Percentiles rank a stretch among this genome's conserved stretches.
phyloP scores from a whole-genome alignment of 2,329 filamentous ascomycete species.

The Pyrenochaeta sp. region DNA sequence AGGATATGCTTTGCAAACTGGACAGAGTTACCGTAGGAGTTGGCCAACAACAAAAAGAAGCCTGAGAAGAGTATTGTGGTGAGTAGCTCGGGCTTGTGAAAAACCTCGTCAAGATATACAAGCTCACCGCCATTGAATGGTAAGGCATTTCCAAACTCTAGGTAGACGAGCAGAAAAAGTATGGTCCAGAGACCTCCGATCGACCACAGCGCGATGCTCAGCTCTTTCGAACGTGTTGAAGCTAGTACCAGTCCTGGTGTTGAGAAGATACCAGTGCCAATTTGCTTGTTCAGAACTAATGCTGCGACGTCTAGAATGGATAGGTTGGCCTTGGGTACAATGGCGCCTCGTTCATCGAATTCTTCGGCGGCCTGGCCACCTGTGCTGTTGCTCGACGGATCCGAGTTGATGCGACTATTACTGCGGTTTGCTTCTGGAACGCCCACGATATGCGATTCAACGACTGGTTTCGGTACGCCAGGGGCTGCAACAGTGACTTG shows the following conservation, averaged over 20 bases:
- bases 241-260: conserved; percentile 56
- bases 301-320: conserved; percentile 13
- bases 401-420: conserved; percentile 5
- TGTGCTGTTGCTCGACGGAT: conserved; percentile 1
- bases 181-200: conserved; percentile 57
- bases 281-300: conserved; percentile 24
- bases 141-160: conserved; percentile 60
- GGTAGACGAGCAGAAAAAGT: conserved; percentile 53
- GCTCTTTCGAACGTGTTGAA: conserved; percentile 42
- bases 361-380: background rate
- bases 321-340: conserved; percentile 10
- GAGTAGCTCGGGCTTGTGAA: conserved; percentile 44
- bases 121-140: conserved; percentile 53
- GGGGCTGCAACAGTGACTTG: background rate
- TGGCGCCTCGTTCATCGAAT: conserved; percentile 4
- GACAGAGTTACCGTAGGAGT: conserved; percentile 47
- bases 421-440: background rate
- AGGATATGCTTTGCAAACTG: conserved; percentile 46
- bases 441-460: background rate
- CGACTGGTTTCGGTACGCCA: background rate
- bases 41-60: conserved; percentile 48
- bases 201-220: conserved; percentile 59
- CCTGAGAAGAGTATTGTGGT: conserved; percentile 48
- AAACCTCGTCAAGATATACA: conserved; percentile 48
- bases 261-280: conserved; percentile 60